These are phyloP conservation scores for Lachnellula occidentalis DNA, from an alignment of 2,329 filamentous ascomycete species.

Conservation along the genomic window DNA sequence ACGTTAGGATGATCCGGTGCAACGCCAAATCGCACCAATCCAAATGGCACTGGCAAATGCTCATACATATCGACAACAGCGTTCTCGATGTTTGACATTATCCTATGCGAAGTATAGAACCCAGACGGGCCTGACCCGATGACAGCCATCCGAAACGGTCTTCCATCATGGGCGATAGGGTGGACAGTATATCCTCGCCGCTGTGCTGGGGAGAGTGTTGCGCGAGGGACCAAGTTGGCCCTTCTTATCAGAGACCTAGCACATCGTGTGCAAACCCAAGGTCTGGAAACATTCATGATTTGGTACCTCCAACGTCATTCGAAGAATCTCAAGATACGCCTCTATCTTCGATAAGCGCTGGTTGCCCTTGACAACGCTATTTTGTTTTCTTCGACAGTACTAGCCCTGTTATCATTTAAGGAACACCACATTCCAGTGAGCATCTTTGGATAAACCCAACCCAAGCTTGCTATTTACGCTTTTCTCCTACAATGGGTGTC, in stretches of 20 bases:
- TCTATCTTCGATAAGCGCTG: not conserved
- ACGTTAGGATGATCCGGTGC: conserved; percentile 99
- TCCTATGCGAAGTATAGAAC: conserved; percentile 86
- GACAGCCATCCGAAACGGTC: conserved; percentile 73
- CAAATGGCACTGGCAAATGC: conserved; percentile 84
- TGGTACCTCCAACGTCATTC: conserved; percentile 10
- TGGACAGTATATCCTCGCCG: conserved; percentile 23
- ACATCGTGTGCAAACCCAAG: conserved; percentile 28
- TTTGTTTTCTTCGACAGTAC: conserved; percentile 6
- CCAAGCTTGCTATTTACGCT: conserved; percentile 6
- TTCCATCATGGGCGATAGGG: conserved; percentile 26
- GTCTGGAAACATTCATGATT: conserved; percentile 22
- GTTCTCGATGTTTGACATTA: conserved; percentile 69
- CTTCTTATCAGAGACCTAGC: conserved; percentile 9
- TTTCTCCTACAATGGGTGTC: conserved; percentile 40
- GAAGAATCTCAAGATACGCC: not conserved
- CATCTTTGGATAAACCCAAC: conserved; percentile 4
- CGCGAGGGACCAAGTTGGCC: not conserved
- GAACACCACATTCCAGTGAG: conserved; percentile 17
- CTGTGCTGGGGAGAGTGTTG: conserved; percentile 3
- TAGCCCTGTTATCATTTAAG: conserved; percentile 19
- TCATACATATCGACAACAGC: conserved; percentile 94
- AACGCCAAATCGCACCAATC: conserved; percentile 87
- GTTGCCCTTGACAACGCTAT: conserved; percentile 1
- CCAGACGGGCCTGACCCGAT: conserved; percentile 92